Evolutionary conservation across 2,329 filamentous ascomycete genomes (phyloP).

Genomic region (Hymenoscyphus infarciens): DNA sequence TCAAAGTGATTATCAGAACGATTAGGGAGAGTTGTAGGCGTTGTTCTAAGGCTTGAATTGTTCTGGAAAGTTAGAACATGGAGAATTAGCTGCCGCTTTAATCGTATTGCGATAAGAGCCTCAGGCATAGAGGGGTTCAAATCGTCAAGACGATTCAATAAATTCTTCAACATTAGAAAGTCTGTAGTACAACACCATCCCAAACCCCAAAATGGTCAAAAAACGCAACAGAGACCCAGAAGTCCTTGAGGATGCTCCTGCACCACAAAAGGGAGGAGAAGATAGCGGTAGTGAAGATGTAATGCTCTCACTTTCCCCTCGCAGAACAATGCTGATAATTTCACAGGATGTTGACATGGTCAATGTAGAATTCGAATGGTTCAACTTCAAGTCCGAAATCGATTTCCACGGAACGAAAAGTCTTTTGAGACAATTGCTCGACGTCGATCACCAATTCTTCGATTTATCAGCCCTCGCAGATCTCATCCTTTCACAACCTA

Average conservation of each 20-base stretch:
- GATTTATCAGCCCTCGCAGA: conserved; percentile 85
- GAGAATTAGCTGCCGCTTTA: neutral
- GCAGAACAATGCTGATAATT: conserved; percentile 9
- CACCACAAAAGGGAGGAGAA: conserved; percentile 21
- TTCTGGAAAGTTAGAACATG: no score
- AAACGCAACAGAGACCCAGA: conserved; percentile 36
- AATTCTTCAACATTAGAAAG: neutral
- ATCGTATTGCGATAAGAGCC: neutral
- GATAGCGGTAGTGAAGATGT: conserved; percentile 35
- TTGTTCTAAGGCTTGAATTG: no score
- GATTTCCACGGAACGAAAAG: conserved; percentile 95
- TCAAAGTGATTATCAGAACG: no score
- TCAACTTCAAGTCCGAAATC: conserved; percentile 83
- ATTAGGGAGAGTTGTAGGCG: no score
- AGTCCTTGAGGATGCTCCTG: conserved; percentile 32
- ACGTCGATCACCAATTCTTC: conserved; percentile 80
- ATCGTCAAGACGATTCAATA: neutral
- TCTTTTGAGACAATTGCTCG: conserved; percentile 85
- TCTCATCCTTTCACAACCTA: conserved; percentile 79
- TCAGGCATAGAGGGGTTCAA: neutral
- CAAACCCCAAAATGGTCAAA: conserved; percentile 34
- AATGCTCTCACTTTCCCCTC: conserved; percentile 11
- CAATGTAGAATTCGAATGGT: conserved; percentile 98
- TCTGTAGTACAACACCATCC: neutral
- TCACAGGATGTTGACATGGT: conserved; percentile 81